Evolutionary conservation across 768 basidiomycete genomes (phyloP).

Genomic region (Lactarius pseudohatsudake): DNA sequence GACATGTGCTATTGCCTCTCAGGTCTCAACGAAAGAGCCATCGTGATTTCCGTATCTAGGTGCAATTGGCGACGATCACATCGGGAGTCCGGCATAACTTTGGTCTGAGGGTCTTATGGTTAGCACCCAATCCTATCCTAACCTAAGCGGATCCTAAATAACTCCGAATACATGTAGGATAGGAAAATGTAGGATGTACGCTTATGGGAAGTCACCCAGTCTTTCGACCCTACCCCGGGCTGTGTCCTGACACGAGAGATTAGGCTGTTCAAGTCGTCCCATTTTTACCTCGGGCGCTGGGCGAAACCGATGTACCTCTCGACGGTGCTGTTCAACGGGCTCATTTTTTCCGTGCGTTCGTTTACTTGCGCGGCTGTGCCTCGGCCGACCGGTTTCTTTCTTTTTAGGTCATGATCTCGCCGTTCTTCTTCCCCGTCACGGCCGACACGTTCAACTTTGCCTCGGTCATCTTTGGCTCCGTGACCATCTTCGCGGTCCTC

Average conservation of each 20-base stretch:
- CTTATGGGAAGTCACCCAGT: no score
- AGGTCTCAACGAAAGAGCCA: no score
- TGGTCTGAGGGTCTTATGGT: no score
- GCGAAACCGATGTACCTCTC: constrained; percentile 67
- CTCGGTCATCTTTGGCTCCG: constrained; percentile 72
- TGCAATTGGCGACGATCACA: no score
- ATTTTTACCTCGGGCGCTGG: constrained; percentile 68
- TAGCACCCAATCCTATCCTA: no score
- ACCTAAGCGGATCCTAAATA: no score
- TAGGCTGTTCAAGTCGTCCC: constrained; percentile 78
- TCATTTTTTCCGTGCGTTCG: constrained; percentile 67
- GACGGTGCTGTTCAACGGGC: constrained; percentile 66
- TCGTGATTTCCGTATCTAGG: no score
- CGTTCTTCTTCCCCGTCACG: constrained; percentile 83
- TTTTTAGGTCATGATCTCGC: constrained; percentile 73
- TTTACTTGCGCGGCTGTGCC: neutral
- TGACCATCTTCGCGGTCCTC: constrained; percentile 74
- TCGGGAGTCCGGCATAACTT: no score
- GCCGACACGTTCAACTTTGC: constrained; percentile 82
- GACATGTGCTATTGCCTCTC: no score
- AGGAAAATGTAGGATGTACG: no score
- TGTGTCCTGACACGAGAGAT: neutral
- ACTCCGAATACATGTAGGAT: no score
- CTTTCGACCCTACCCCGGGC: neutral
- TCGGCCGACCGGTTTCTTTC: no score